Evolutionary conservation across 768 basidiomycete species (phyloP).

Genomic region (Boletus subcaerulescens): DNA sequence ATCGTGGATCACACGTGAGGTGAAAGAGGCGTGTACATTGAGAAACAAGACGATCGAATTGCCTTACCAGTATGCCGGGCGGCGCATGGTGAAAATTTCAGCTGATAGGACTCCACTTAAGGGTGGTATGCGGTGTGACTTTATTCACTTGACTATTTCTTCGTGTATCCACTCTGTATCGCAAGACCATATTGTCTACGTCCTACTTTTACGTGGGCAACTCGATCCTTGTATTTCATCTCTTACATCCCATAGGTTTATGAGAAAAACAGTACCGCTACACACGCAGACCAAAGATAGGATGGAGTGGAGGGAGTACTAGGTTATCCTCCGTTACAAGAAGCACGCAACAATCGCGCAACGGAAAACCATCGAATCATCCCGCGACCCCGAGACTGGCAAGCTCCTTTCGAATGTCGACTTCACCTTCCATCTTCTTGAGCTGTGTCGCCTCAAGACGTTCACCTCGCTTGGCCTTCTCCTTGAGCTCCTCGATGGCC

Average conservation of each 20-base stretch:
- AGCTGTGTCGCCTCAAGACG: constrained; percentile 92
- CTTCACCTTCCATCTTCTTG: constrained; percentile 94
- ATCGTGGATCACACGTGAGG: not conserved
- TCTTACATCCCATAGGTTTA: constrained; percentile 5
- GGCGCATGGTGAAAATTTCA: too few species aligned
- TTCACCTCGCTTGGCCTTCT: constrained; percentile 85
- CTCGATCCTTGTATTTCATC: too few species aligned
- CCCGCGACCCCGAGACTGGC: constrained; percentile 31
- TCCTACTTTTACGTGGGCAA: too few species aligned
- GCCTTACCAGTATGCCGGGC: too few species aligned
- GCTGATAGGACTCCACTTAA: too few species aligned
- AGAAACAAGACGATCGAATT: not conserved
- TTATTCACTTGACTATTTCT: too few species aligned
- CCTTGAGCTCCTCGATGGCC: constrained; percentile 98
- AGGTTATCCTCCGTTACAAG: not conserved
- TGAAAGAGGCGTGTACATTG: not conserved
- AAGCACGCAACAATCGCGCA: not conserved
- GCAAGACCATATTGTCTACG: too few species aligned
- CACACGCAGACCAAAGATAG: not conserved
- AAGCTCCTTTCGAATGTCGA: constrained; percentile 80
- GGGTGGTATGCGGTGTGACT: too few species aligned
- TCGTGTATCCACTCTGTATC: too few species aligned
- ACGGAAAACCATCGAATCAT: constrained; percentile 1
- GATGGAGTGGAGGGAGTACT: not conserved
- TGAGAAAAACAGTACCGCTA: not conserved